A percentile compares a stretch with the other conserved stretches of the same genome.
phyloP scores from a whole-genome alignment of 495 filamentous ascomycete species.

The Tirmania nivea region DNA sequence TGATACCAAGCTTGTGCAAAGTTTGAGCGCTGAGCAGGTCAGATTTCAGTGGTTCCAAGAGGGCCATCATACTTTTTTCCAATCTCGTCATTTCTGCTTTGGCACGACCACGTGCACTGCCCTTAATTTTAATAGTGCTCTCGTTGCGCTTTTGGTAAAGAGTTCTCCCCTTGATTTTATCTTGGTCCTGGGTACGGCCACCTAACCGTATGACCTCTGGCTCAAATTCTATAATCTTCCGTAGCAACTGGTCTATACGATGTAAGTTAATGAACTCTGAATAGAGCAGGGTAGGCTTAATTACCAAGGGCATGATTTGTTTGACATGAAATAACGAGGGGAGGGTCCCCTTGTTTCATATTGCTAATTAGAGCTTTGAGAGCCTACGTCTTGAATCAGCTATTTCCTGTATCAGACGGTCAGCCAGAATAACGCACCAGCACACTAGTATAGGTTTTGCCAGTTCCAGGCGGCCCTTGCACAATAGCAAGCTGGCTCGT shows the following conservation, averaged over 20 bases:
- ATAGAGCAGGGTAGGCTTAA: no score
- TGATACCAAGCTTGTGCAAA: slow-evolving; percentile 31
- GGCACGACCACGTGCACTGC: slow-evolving; percentile 20
- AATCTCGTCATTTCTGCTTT: slow-evolving; percentile 26
- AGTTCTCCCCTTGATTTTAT: slow-evolving; percentile 40
- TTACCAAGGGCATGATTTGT: slow-evolving; percentile 66
- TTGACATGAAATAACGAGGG: slow-evolving; percentile 60
- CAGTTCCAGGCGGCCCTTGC: slow-evolving; percentile 83
- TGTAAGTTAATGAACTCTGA: no score
- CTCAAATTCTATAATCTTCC: slow-evolving; percentile 41
- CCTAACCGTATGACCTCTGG: slow-evolving; percentile 55
- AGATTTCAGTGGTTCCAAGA: slow-evolving; percentile 28
- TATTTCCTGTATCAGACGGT: slow-evolving; percentile 50
- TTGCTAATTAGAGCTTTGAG: slow-evolving; percentile 46
- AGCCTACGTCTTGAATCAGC: slow-evolving; percentile 30
- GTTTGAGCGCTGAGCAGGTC: slow-evolving; percentile 26
- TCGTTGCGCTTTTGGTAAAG: slow-evolving; percentile 36
- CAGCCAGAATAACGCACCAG: neutral
- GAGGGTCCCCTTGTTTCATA: slow-evolving; percentile 36
- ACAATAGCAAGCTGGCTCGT: slow-evolving; percentile 55
- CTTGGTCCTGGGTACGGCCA: slow-evolving; percentile 41
- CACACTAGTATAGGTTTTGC: slow-evolving; percentile 23
- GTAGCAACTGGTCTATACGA: slow-evolving; percentile 48
- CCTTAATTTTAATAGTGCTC: slow-evolving; percentile 14
- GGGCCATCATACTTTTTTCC: slow-evolving; percentile 24